Base-by-base conservation (phyloP, 306 rosid species). In the Dryas alaskensis region DNA sequence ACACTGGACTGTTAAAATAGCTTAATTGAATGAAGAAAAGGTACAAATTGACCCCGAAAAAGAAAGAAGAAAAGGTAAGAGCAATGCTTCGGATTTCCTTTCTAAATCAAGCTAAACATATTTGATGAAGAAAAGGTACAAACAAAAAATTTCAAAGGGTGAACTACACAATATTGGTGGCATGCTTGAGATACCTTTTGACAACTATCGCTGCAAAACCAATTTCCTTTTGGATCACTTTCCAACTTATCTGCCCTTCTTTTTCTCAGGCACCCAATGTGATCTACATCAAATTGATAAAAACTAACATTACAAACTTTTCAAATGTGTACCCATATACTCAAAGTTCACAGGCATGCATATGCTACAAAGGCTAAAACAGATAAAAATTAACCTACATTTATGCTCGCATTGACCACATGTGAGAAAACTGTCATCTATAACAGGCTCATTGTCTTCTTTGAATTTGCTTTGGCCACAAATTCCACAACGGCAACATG, bases 371-470 rank as follows among this genome's bases (percentile, higher is more conserved):
- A 25, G 42, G 62, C 13, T 12, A 66, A 55, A 44, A 63, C 42
- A 27, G 19, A 58, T 66, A 54, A 70, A 61, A 69, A 51, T 53
- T 44, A 72, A 65, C 88, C 66, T 74, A 89, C 98, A 93, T 80
- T 86, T 87, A 74, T 58, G 91, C 76, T 92, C 89, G 75, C 98
- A 94, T 47, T 94, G 97, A 69, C 70, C 49, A 79, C 97, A 94
- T 70, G 80, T 78, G 75, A 88, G 79, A 76, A 82, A 19, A 69
- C 44, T 62, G 44, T 67, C 58, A 25, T 78, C 76, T 43, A 47
- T 37, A 9, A 58, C 59, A 77, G 75, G 69, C 68, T 81, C 92
- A 58, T n/a, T 55, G 50, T 68, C 75, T 57, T 72, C 78, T 76
- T 43, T 80, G 54, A 76, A 78, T 63, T 86, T 81, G 45, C 75